Evolutionary conservation across 139 green algal species (phyloP).

Genomic region (Chlamydomonas sphaeroides): DNA sequence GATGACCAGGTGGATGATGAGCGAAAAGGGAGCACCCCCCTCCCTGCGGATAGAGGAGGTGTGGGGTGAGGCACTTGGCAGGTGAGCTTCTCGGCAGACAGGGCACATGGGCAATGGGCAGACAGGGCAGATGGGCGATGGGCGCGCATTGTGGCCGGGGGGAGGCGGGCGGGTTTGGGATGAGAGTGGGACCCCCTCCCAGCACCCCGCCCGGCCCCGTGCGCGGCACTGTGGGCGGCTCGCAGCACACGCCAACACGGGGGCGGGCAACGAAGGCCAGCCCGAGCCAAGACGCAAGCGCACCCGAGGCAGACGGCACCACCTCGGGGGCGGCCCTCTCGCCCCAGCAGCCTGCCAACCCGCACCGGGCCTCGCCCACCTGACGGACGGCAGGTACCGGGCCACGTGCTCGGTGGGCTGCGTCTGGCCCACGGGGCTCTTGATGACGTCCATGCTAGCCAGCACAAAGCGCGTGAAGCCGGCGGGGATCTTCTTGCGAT

Average conservation of each 20-base stretch:
- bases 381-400: slow-evolving; percentile 63
- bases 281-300: too few species aligned
- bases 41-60: slow-evolving; percentile 21
- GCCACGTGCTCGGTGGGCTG: slow-evolving; percentile 57
- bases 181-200: too few species aligned
- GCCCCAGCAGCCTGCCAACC: background rate
- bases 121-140: too few species aligned
- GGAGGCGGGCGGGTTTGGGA: too few species aligned
- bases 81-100: too few species aligned
- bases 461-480: slow-evolving; percentile 58
- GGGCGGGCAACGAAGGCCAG: too few species aligned
- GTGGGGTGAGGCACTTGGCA: background rate
- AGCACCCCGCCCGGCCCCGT: background rate
- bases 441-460: slow-evolving; percentile 61
- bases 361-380: slow-evolving; percentile 19
- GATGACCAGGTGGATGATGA: slow-evolving; percentile 75
- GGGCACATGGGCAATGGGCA: too few species aligned
- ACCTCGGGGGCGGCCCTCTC: too few species aligned
- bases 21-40: slow-evolving; percentile 54
- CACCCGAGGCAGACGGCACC: too few species aligned
- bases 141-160: too few species aligned
- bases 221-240: background rate
- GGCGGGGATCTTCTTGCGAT: slow-evolving; percentile 65
- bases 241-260: too few species aligned
- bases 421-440: slow-evolving; percentile 28